These are phyloP conservation scores for Pythium brachiatum DNA, from an alignment of 352 stramenopile species.

Conservation along the genomic window DNA sequence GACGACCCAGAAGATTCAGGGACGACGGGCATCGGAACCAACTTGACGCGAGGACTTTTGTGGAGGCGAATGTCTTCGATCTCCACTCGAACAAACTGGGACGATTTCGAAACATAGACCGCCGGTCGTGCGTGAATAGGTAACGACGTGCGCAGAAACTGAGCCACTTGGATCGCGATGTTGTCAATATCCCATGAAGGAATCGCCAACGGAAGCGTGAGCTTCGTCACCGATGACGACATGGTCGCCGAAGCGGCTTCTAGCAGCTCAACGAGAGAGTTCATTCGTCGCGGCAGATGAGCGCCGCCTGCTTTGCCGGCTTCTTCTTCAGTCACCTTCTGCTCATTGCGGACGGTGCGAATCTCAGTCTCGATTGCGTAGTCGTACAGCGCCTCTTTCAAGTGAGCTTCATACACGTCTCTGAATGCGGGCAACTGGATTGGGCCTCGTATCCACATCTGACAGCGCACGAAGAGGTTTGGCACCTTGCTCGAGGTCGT, in stretches of 20 bases:
- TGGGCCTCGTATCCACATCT: slow-evolving; percentile 73
- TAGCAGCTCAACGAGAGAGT: slow-evolving; percentile 36
- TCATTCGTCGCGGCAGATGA: neutral
- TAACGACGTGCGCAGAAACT: slow-evolving; percentile 45
- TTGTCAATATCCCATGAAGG: slow-evolving; percentile 65
- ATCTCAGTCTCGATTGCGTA: slow-evolving; percentile 72
- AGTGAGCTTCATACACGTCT: slow-evolving; percentile 57
- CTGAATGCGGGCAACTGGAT: slow-evolving; percentile 53
- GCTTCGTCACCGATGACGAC: slow-evolving; percentile 61
- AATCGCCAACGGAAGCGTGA: slow-evolving; percentile 40
- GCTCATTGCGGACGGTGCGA: slow-evolving; percentile 9
- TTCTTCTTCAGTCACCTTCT: slow-evolving; percentile 1
- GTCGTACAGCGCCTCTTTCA: slow-evolving; percentile 79
- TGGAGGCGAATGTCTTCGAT: neutral
- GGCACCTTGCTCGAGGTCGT: neutral
- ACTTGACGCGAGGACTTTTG: slow-evolving; percentile 2
- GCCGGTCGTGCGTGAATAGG: slow-evolving; percentile 50
- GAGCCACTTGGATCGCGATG: slow-evolving; percentile 45
- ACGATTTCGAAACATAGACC: slow-evolving; percentile 1
- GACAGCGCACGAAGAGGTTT: slow-evolving; percentile 43
- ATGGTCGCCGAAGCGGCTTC: slow-evolving; percentile 41
- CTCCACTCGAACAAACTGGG: slow-evolving; percentile 10
- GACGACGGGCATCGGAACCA: slow-evolving; percentile 13
- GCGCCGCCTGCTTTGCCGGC: neutral
- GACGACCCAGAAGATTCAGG: neutral